Percentiles rank a stretch among this genome's conserved stretches.
These are phyloP conservation scores for Clarireedia sp. DNA, from an alignment of 2,329 filamentous ascomycete species.

Conservation along the genomic window DNA sequence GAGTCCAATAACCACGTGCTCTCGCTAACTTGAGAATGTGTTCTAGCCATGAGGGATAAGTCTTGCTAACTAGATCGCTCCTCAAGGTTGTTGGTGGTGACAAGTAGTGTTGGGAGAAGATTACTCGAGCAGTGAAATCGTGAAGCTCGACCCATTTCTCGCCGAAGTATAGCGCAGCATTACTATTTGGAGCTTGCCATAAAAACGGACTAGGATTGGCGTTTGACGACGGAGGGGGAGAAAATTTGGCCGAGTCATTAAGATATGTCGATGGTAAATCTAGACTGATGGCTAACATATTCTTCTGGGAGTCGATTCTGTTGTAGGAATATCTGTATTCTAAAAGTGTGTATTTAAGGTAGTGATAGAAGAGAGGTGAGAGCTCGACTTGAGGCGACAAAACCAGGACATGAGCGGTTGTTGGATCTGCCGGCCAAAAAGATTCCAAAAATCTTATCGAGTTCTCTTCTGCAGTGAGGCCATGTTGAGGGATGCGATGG, in stretches of 20 bases:
- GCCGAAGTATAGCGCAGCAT: slow-evolving; percentile 75
- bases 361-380: slow-evolving; percentile 76
- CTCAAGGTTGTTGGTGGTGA: slow-evolving; percentile 35
- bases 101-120: slow-evolving; percentile 27
- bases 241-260: slow-evolving; percentile 51
- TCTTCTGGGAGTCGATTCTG: slow-evolving; percentile 39
- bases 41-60: slow-evolving; percentile 69
- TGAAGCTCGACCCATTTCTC: slow-evolving; percentile 84
- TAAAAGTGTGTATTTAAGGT: slow-evolving; percentile 69
- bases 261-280: slow-evolving; percentile 60
- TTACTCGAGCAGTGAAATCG: slow-evolving; percentile 54
- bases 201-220: slow-evolving; percentile 45
- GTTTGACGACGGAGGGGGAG: slow-evolving; percentile 31
- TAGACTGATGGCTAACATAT: slow-evolving; percentile 72
- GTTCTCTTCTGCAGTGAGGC: slow-evolving; percentile 58
- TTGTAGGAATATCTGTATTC: slow-evolving; percentile 66
- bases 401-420: slow-evolving; percentile 68
- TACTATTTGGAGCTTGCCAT: slow-evolving; percentile 77
- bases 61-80: slow-evolving; percentile 56
- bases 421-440: slow-evolving; percentile 67
- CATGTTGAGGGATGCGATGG: slow-evolving; percentile 59
- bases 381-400: slow-evolving; percentile 76
- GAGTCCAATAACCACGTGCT: slow-evolving; percentile 65
- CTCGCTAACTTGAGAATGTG: slow-evolving; percentile 69
- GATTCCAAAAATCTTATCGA: slow-evolving; percentile 74